These are phyloP conservation scores for Ophiostoma ulmi DNA, from an alignment of 2,329 filamentous ascomycete genomes.

Conservation along the genomic window DNA sequence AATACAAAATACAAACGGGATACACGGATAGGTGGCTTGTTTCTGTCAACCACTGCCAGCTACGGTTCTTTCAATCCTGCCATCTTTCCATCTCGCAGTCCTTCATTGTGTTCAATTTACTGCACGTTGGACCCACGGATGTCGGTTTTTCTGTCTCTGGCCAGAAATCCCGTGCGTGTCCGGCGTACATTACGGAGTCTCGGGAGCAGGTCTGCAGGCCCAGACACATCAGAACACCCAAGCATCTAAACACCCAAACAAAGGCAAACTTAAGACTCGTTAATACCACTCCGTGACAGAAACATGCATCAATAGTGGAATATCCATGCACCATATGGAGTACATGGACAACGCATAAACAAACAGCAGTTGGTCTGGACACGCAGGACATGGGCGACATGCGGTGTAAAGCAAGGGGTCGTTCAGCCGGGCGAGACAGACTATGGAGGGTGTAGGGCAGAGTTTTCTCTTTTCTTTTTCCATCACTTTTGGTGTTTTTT, in stretches of 20 bases:
- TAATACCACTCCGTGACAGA: too few relatives aligned
- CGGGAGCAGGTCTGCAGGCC: not conserved
- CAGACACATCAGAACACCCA: not conserved
- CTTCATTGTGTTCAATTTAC: not conserved
- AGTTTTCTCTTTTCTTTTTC: constrained; percentile 19
- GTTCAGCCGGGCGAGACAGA: constrained; percentile 13
- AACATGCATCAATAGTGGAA: too few relatives aligned
- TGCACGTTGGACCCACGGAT: not conserved
- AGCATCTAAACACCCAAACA: too few relatives aligned
- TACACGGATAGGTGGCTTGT: not conserved
- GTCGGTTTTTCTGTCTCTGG: not conserved
- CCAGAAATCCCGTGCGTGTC: not conserved
- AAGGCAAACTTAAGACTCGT: too few relatives aligned
- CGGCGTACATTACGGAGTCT: not conserved
- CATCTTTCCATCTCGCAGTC: not conserved
- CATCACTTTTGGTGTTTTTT: not conserved
- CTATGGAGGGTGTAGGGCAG: constrained; percentile 12
- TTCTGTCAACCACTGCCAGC: not conserved
- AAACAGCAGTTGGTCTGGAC: constrained; percentile 31
- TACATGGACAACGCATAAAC: not conserved
- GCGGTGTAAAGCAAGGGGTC: constrained; percentile 7
- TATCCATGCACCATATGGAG: not conserved
- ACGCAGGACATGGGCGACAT: constrained; percentile 43
- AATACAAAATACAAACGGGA: not conserved
- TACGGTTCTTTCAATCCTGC: not conserved